These are phyloP conservation scores for Penicillium egyptiacum DNA, from an alignment of 495 filamentous ascomycete genomes.

Conservation along the genomic window DNA sequence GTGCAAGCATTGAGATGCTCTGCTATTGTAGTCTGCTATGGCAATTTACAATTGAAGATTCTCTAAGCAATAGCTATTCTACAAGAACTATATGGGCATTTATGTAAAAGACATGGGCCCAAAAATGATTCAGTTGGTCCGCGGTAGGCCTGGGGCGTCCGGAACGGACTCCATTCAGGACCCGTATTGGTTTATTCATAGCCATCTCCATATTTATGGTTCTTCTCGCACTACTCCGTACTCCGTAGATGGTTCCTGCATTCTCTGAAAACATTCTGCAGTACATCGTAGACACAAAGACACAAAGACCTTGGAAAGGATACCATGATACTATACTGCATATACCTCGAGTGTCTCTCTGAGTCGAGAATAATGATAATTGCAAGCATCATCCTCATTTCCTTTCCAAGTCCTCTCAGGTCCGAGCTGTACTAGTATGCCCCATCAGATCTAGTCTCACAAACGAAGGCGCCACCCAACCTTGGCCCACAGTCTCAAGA, in stretches of 20 bases:
- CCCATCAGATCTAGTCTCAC: slow-evolving; percentile 1
- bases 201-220: background rate
- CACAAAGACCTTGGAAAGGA: background rate
- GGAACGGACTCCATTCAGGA: background rate
- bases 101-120: background rate
- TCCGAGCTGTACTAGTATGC: background rate
- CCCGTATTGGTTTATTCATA: slow-evolving; percentile 7
- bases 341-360: background rate
- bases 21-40: background rate
- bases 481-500: slow-evolving; percentile 5
- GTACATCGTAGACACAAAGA: background rate
- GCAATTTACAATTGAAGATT: background rate
- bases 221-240: background rate
- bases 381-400: background rate
- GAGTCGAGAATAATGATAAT: background rate
- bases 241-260: background rate
- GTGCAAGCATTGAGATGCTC: background rate
- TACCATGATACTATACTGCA: background rate
- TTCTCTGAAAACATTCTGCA: background rate
- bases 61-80: background rate
- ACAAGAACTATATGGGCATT: background rate
- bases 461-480: background rate
- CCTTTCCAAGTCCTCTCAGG: background rate
- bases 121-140: slow-evolving; percentile 1
- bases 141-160: background rate